These are phyloP conservation scores for Polyplosphaeria fusca DNA, from an alignment of 495 filamentous ascomycete species.

Conservation along the genomic window DNA sequence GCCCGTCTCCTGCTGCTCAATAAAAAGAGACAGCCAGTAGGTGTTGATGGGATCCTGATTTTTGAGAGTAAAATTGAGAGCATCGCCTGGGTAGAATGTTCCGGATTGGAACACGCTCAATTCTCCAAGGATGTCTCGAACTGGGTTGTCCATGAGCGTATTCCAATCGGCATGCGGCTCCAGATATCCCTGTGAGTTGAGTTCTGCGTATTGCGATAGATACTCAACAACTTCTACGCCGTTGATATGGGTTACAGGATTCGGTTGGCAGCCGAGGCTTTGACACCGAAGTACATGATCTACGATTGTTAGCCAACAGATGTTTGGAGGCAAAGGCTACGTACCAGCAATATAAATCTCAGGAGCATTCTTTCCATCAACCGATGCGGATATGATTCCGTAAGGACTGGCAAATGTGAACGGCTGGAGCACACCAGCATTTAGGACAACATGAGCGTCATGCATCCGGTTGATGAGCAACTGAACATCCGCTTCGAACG, in stretches of 20 bases:
- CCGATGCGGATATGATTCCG: conserved; percentile 48
- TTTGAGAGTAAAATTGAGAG: conserved; percentile 44
- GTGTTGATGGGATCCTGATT: conserved; percentile 35
- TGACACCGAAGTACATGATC: conserved; percentile 42
- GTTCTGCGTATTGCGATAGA: conserved; percentile 44
- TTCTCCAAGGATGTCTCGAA: conserved; percentile 44
- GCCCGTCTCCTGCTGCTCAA: conserved; percentile 40
- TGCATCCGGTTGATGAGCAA: conserved; percentile 44
- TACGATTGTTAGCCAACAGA: neutral
- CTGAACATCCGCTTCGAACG: conserved; percentile 52
- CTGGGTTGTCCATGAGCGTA: conserved; percentile 47
- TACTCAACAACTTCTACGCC: conserved; percentile 42
- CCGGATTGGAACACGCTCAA: conserved; percentile 40
- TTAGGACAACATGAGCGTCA: conserved; percentile 48
- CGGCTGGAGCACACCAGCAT: conserved; percentile 43
- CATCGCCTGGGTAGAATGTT: conserved; percentile 51
- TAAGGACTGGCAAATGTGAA: conserved; percentile 50
- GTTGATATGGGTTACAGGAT: conserved; percentile 50
- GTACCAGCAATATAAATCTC: conserved; percentile 46
- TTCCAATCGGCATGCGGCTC: conserved; percentile 55
- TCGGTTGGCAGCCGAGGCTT: conserved; percentile 37
- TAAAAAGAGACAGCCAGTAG: conserved; percentile 44
- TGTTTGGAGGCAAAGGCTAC: neutral
- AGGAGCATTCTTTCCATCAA: conserved; percentile 49
- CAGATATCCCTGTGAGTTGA: conserved; percentile 43